Evolutionary conservation across 345 rosid species (phyloP).

Genomic region (Angophora floribunda): DNA sequence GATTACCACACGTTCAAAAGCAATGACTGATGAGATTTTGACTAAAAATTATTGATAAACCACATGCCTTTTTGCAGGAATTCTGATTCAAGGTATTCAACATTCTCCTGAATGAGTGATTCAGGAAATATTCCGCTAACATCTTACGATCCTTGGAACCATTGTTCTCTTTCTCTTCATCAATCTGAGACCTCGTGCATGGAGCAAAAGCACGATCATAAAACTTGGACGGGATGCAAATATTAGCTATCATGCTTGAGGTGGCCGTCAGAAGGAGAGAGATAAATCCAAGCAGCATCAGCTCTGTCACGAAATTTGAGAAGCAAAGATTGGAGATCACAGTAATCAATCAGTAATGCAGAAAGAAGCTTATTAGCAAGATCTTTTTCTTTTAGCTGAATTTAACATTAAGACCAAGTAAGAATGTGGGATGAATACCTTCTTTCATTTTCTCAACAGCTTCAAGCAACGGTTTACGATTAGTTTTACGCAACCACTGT

Average conservation of each 20-base stretch:
- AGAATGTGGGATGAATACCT: conserved; percentile 25
- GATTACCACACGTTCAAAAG: background rate
- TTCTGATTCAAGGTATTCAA: conserved; percentile 28
- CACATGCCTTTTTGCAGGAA: conserved; percentile 67
- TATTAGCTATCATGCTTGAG: conserved; percentile 69
- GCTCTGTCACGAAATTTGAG: conserved; percentile 34
- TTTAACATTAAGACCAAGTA: background rate
- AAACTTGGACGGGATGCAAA: conserved; percentile 81
- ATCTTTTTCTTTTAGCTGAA: background rate
- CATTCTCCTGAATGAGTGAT: conserved; percentile 40
- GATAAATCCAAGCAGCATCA: conserved; percentile 98
- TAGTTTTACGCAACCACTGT: conserved; percentile 78
- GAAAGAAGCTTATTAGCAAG: background rate
- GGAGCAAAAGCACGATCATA: conserved; percentile 70
- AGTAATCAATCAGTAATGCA: background rate
- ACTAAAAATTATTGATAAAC: background rate
- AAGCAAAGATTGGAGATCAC: background rate
- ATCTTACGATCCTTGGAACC: conserved; percentile 48
- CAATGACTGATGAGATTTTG: background rate
- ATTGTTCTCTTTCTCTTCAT: conserved; percentile 31
- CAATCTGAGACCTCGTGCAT: conserved; percentile 55
- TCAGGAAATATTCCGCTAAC: conserved; percentile 11
- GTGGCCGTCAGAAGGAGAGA: conserved; percentile 89
- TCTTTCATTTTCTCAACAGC: conserved; percentile 96
- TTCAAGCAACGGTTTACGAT: conserved; percentile 71